Evolutionary conservation across 768 basidiomycete genomes (phyloP), one percentile per base, ranked within the genome.

Genomic region (Zangia roseola): DNA sequence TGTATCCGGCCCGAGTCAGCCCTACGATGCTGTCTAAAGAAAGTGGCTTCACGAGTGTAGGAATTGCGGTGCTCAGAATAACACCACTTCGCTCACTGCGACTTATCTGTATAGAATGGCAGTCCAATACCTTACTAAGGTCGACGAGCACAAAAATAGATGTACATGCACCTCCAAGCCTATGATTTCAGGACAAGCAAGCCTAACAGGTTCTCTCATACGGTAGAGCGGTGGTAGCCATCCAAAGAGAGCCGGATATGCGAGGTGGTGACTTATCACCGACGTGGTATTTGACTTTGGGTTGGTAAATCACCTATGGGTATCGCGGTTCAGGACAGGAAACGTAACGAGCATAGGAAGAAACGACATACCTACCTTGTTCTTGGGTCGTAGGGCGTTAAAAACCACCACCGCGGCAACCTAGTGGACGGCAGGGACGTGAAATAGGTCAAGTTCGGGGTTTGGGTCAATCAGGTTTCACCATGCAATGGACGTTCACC

Each of bases 201-300:
- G n/a, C n/a, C n/a, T n/a, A n/a, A n/a, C n/a, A n/a, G 89, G 84
- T 64, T 97, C 94, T 61, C 86, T 86, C 21, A 88, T 84, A 53
- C 83, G 80, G 30, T 91, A 61, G 34, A 97, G 80, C 1, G 94
- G 94, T 9, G 86, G 84, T 1, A 97, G 72, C 95, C 95, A 99
- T 54, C 91, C 90, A 40, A 92, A 80, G 39, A 95, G 87, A 84
- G 66, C 88, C 84, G 33, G 84, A 84, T 66, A 95, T 89, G 20
- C 81, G 80, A 7, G 91, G 91, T 25, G 89, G 91, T 23, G 77
- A 72, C 65, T 91, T 91, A 68, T 82, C 69, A 35, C 84, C 87
- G 51, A 80, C 75, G 61, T 91, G 89, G 63, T 93, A 94, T 69
- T 94, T 94, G 69, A 91, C 83, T 71, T 94, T 97, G 53, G 92